These are phyloP conservation scores for Oryza glaberrima DNA, from an alignment of 176 grass and related monocot genomes.

Conservation along the genomic window DNA sequence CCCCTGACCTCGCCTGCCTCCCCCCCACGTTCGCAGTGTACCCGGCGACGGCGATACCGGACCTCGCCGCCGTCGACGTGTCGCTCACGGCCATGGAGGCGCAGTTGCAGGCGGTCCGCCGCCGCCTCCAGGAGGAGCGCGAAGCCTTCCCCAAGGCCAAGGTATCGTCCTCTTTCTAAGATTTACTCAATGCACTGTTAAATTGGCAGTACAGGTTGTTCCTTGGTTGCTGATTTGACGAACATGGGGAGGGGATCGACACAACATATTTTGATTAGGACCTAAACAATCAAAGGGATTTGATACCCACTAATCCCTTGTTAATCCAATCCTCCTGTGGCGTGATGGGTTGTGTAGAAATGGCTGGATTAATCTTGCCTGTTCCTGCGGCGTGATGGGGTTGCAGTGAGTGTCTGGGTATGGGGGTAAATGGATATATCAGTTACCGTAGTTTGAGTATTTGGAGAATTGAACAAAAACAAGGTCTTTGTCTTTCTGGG, in stretches of 20 bases:
- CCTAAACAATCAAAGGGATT: not conserved
- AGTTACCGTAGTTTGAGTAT: not conserved
- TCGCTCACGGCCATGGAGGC: slow-evolving; percentile 79
- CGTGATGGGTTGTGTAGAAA: not conserved
- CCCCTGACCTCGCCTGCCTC: not conserved
- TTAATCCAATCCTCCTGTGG: too few relatives aligned
- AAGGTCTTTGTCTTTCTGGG: not conserved
- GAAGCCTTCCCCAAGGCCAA: slow-evolving; percentile 91
- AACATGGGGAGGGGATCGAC: not conserved
- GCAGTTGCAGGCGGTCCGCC: slow-evolving; percentile 67
- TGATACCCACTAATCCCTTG: not conserved
- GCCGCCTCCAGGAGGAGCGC: slow-evolving; percentile 74
- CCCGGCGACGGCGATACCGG: slow-evolving; percentile 58
- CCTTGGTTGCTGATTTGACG: not conserved
- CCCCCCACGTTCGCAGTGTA: slow-evolving; percentile 51
- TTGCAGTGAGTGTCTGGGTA: not conserved
- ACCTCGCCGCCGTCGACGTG: slow-evolving; percentile 67
- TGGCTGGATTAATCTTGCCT: not conserved
- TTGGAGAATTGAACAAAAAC: not conserved
- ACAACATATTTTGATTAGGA: not conserved
- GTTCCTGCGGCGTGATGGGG: not conserved
- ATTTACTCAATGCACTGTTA: not conserved
- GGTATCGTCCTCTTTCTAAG: slow-evolving; percentile 38
- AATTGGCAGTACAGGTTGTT: not conserved
- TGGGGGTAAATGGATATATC: not conserved